A percentile compares a stretch with the other conserved stretches of the same genome.
phyloP scores from a whole-genome alignment of 352 stramenopile genomes.

The Phytophthora multivora region DNA sequence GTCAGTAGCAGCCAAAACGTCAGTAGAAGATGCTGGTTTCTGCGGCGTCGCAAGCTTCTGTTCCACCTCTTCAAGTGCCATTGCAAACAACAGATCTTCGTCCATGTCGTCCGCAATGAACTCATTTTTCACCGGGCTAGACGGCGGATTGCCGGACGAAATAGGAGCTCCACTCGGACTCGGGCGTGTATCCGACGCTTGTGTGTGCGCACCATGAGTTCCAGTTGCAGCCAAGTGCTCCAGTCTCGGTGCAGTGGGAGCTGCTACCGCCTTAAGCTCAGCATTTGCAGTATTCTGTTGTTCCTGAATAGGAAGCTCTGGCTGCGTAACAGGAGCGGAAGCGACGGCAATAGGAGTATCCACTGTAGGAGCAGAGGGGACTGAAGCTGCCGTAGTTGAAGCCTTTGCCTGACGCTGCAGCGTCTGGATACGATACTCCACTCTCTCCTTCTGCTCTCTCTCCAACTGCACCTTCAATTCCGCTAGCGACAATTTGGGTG shows the following conservation, averaged over 20 bases:
- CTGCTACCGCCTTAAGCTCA: not conserved
- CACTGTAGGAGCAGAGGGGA: not conserved
- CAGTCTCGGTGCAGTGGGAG: not conserved
- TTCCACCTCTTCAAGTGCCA: conserved; percentile 73
- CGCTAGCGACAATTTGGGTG: conserved; percentile 36
- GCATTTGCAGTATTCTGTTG: not conserved
- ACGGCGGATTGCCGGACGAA: not conserved
- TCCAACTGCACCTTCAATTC: conserved; percentile 50
- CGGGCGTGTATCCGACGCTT: not conserved
- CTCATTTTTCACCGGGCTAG: conserved; percentile 32
- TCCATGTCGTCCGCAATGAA: conserved; percentile 70
- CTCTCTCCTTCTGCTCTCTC: conserved; percentile 54
- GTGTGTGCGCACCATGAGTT: not conserved
- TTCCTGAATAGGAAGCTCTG: not conserved
- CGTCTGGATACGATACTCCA: conserved; percentile 54
- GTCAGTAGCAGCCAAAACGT: not conserved
- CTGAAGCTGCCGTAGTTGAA: not conserved
- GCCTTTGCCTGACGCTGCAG: conserved; percentile 26
- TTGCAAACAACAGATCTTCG: conserved; percentile 68
- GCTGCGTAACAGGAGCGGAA: too few relatives aligned
- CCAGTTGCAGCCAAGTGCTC: not conserved
- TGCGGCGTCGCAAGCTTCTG: conserved; percentile 40
- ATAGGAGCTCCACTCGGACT: not conserved
- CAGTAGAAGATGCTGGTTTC: conserved; percentile 13
- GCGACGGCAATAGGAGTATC: not conserved